Base-by-base conservation (phyloP, 2,329 filamentous ascomycete species). In the Colletotrichum truncatum region DNA sequence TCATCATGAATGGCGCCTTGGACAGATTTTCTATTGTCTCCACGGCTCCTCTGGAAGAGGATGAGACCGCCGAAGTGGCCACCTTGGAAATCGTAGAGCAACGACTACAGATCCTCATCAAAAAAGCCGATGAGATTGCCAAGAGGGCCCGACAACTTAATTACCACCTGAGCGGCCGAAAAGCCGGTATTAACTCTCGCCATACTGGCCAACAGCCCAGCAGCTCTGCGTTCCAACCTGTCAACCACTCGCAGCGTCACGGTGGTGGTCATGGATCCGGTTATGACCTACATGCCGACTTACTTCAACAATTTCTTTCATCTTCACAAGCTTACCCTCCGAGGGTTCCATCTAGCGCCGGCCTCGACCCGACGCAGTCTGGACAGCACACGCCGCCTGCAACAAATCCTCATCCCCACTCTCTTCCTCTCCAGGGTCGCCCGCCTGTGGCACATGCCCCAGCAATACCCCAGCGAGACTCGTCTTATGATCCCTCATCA, bases 71-170 rank as follows among this genome's bases (percentile, higher is more conserved):
- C 69, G 93, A 97, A 75, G 78, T 97, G 36, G 93, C 90, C 11
- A 95, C 93, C 0, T 81, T 97, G 71, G 93, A 96, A 71, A 94
- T 97, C 53, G 78, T 97, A 26, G 93, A 97, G 77, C 89, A 90
- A 75, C 91, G 93, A 67, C 81, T 97, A 34, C 87, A 89, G 36
- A 86, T 91, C 69, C 86, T 97, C 43, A 93, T 92, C 70, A 93
- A 93, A 73, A 89, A 90, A 73, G 93, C 93, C 4, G 93, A 97
- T 73, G 91, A 93, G 81, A 89, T 86, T 14, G 84, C 84, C 14
- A 78, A 80, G 30, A 80, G 80, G 69, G 83, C 93, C 11, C 86
- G 93, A 38, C 92, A 95, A 75, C 85, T 97, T 16, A 94, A 94
- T 70, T 93, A 96, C 73, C 88, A 91, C 43, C 80, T 97, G 52